Conservation (phyloP, 805 yeast genomes). For the Sugiyamaella americana region DNA sequence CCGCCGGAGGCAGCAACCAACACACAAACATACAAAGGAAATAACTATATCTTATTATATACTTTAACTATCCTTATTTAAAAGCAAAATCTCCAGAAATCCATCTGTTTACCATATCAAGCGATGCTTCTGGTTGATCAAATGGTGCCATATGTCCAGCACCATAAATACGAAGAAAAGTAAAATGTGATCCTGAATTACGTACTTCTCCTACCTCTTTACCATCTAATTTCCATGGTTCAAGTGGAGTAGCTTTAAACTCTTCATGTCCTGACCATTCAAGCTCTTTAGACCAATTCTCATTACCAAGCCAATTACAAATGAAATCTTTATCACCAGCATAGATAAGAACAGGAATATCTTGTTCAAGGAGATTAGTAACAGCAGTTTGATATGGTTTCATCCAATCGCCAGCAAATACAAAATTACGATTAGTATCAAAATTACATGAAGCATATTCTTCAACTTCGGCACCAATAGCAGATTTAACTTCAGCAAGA, state of each 20-base stretch:
- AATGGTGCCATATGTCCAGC: constrained; percentile 97
- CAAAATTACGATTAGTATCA: constrained; percentile 75
- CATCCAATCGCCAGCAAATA: constrained; percentile 87
- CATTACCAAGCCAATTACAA: constrained; percentile 95
- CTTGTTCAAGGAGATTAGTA: constrained; percentile 60
- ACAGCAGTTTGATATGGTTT: constrained; percentile 77
- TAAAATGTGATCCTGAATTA: constrained; percentile 54
- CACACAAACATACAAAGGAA: neutral
- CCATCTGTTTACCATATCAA: constrained; percentile 86
- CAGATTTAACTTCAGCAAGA: constrained; percentile 63
- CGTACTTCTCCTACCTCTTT: constrained; percentile 47
- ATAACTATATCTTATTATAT: no score
- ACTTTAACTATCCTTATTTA: constrained; percentile 1
- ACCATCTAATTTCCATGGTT: constrained; percentile 36
- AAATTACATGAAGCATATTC: constrained; percentile 71
- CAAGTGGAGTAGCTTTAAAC: constrained; percentile 39
- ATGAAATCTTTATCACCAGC: constrained; percentile 97
- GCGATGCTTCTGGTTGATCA: constrained; percentile 73
- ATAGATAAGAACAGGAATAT: constrained; percentile 77
- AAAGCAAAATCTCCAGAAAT: constrained; percentile 50
- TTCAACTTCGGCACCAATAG: constrained; percentile 88
- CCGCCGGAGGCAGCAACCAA: constrained; percentile 1
- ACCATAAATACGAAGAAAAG: constrained; percentile 76
- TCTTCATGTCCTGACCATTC: constrained; percentile 58
- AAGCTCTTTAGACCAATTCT: constrained; percentile 67